Base-by-base conservation (phyloP, 306 rosid species). In the Acacia confusa region DNA sequence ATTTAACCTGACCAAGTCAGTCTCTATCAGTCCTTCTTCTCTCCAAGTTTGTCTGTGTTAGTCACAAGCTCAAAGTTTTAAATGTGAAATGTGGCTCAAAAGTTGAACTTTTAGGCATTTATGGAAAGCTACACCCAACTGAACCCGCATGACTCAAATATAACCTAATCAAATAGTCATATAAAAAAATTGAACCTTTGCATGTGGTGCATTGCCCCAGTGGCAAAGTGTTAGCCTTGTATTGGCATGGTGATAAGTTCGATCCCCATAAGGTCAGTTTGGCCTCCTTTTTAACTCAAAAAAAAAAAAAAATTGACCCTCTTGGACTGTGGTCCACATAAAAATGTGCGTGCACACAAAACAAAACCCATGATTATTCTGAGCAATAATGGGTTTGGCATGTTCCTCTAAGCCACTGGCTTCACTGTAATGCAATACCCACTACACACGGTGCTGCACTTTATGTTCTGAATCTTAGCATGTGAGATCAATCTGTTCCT, bases 311-410 rank as follows among this genome's bases (percentile, higher is more conserved):
- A 47, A 47, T 32, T 61, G 47, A 47, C 15, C 57, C 41, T 70
- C 67, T 82, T 78, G 81, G 81, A 67, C 80, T 72, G 84, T 77
- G 88, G 85, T 81, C 85, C 80, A 77, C 20, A 52, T 19, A 17
- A 5, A 48, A 50, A 20, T 32, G 19, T 58, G 22, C 20, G n/a
- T 55, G 19, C 47, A 0, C 19, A 14, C 61, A 55, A n/a, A 57
- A 7, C 57, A 70, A 34, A 65, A 36, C 52, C 64, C 70, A 74
- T 58, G 45, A 28, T 53, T 83, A 11, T 78, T n/a, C n/a, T 16
- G 64, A 22, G 17, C 64, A 50, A 70, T 70, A 43, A 16, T 60
- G 66, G 75, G 28, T 44, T 60, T 79, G 38, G 69, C 43, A 77
- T 30, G 65, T 81, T 77, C 84, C 72, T 77, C 47, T 64, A 74